Base-by-base conservation (phyloP, 176 grass and related monocot species). In the Ananas comosus region DNA sequence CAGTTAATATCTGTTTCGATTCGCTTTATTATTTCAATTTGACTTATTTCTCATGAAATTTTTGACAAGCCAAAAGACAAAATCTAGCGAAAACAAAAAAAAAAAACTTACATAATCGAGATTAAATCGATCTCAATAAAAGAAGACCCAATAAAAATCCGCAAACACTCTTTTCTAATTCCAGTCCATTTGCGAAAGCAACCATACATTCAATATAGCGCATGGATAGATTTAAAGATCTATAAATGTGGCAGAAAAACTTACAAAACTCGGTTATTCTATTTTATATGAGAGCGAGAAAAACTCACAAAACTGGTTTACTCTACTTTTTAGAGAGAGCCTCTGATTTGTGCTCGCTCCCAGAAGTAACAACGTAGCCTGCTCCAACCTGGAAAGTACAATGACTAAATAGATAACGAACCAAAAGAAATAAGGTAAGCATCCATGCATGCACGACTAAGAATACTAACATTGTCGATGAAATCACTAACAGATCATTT, bases 301-400 rank as follows among this genome's bases (percentile, higher is more conserved):
- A 77, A 75, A 80, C 74, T 69, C 57, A 72, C 51, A 76, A 54
- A 49, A 76, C 50, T 57, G 53, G 48, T n/a, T 53, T 25, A 42
- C 18, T 74, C 74, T 83, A 97, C 82, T 80, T 97, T 79, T 78
- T 97, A 68, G 86, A 53, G 4, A 97, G 81, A 13, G 89, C 80
- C 76, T 92, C 89, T 63, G 86, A 69, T 75, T 97, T 97, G 78
- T 90, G 74, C 69, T 92, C 93, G 63, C 89, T 92, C 49, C 93
- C 84, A 79, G 79, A 57, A 70, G 93, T 97, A 51, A 92, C 85
- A 68, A 81, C 74, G 80, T 97, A 97, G 64, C 89, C 86, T 77
- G 86, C 84, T 73, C 83, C 86, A 81, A 92, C 78, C 93, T 97
- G 82, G 33, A 42, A 72, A 79, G 79, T 50, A 50, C 42, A 61